A percentile compares a stretch with the other conserved stretches of the same genome.
Conservation (phyloP, 2,329 filamentous ascomycete genomes). For the Aureobasidium sp. region DNA sequence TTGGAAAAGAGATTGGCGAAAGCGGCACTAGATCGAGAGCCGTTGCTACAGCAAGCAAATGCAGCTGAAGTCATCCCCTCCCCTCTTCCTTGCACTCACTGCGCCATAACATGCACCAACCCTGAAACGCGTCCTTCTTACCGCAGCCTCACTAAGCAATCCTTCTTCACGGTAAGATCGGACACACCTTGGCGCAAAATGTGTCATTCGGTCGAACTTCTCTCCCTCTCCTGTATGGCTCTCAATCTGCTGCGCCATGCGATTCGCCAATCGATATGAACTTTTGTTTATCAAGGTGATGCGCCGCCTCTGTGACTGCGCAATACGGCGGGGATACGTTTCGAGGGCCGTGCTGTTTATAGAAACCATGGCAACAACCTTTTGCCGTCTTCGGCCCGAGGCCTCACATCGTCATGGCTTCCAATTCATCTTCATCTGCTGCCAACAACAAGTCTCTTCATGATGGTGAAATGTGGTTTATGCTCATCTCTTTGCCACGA, state of each 20-base stretch:
- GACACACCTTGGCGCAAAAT: neutral
- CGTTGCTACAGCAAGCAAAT: conserved; percentile 8
- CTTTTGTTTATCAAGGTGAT: conserved; percentile 5
- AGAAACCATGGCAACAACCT: conserved; percentile 12
- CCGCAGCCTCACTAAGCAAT: neutral
- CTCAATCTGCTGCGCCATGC: conserved; percentile 1
- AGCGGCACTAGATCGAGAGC: conserved; percentile 4
- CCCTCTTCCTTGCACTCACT: neutral
- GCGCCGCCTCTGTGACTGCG: neutral
- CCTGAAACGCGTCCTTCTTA: conserved; percentile 8
- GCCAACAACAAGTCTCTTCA: neutral
- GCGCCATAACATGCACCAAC: conserved; percentile 1
- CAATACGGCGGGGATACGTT: neutral
- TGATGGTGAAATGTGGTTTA: neutral
- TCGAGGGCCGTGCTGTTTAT: neutral
- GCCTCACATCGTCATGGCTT: neutral
- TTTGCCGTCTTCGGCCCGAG: neutral
- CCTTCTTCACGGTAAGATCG: conserved; percentile 1
- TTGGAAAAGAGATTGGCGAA: conserved; percentile 8
- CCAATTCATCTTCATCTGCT: neutral
- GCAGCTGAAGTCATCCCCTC: conserved; percentile 6
- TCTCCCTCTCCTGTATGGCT: neutral
- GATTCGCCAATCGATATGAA: conserved; percentile 9
- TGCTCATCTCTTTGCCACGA: neutral
- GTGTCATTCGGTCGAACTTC: neutral